A percentile compares a stretch with the other conserved stretches of the same genome.
phyloP scores from a whole-genome alignment of 1,284 basidiomycete species.

The Ustilago loliicola region DNA sequence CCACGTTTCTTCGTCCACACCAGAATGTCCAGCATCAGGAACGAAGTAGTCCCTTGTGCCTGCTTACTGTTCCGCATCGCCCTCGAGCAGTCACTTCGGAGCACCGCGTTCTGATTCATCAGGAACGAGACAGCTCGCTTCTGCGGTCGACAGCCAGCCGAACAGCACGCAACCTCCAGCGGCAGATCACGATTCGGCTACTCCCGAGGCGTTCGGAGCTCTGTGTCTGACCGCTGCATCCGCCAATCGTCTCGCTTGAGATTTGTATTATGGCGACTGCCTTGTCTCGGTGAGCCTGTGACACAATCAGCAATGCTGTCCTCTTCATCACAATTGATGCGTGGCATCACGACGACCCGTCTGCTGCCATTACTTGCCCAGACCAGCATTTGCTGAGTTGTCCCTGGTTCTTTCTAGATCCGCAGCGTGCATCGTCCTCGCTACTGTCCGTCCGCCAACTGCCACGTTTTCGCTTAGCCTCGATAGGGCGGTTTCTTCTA shows the following conservation, averaged over 20 bases:
- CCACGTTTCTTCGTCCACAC: not conserved
- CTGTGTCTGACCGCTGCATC: too few relatives aligned
- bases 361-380: not conserved
- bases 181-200: too few relatives aligned
- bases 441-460: not conserved
- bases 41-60: too few relatives aligned
- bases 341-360: not conserved
- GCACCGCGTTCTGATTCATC: not conserved
- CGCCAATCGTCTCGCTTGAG: too few relatives aligned
- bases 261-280: too few relatives aligned
- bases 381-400: slow-evolving; percentile 2
- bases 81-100: not conserved
- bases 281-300: too few relatives aligned
- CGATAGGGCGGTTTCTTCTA: slow-evolving; percentile 4
- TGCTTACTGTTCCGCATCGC: not conserved
- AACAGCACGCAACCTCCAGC: not conserved
- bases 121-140: slow-evolving; percentile 23
- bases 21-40: not conserved
- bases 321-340: too few relatives aligned
- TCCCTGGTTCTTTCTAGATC: not conserved
- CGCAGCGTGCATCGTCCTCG: not conserved
- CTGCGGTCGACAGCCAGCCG: slow-evolving; percentile 8
- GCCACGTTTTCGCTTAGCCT: slow-evolving; percentile 15
- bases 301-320: too few relatives aligned
- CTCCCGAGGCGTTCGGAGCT: too few relatives aligned